Conservation (phyloP, 164 flowering plant species). For the Malania oleifera region DNA sequence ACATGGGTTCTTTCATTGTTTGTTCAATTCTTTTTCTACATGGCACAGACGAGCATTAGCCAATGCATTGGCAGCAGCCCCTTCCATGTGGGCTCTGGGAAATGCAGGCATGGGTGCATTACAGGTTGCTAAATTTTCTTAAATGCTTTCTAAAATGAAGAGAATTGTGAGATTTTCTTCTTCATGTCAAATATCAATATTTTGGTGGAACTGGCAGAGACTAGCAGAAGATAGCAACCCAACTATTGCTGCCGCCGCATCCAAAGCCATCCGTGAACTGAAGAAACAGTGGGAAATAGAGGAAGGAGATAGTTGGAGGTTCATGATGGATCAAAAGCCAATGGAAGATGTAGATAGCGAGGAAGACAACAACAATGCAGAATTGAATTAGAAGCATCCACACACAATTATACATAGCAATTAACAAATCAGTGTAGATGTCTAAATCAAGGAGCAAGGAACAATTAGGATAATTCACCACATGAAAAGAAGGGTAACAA, state of each 20-base stretch:
- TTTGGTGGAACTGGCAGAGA: constrained; percentile 44
- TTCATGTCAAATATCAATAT: neutral
- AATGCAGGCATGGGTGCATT: constrained; percentile 99
- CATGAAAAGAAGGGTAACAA: constrained; percentile 3
- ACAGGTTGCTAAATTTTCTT: constrained; percentile 46
- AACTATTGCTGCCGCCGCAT: constrained; percentile 79
- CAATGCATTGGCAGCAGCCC: constrained; percentile 90
- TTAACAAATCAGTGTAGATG: too few species aligned
- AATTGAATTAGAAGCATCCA: constrained; percentile 6
- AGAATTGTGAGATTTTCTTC: neutral
- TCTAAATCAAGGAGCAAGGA: neutral
- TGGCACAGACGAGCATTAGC: constrained; percentile 83
- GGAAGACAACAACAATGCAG: constrained; percentile 19
- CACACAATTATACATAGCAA: constrained; percentile 2
- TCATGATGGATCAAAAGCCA: constrained; percentile 49
- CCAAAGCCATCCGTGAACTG: constrained; percentile 71
- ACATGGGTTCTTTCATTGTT: too few species aligned
- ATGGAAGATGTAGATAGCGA: constrained; percentile 16
- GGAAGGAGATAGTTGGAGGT: constrained; percentile 89
- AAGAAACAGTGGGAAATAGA: constrained; percentile 91
- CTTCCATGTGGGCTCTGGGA: constrained; percentile 99
- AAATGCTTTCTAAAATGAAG: neutral
- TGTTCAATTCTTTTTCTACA: too few species aligned
- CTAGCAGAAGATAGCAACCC: constrained; percentile 90
- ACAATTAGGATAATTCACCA: constrained; percentile 2